Evolutionary conservation across 1,139 yeast species (phyloP).

Genomic region (Suhomyces choctaworum): DNA sequence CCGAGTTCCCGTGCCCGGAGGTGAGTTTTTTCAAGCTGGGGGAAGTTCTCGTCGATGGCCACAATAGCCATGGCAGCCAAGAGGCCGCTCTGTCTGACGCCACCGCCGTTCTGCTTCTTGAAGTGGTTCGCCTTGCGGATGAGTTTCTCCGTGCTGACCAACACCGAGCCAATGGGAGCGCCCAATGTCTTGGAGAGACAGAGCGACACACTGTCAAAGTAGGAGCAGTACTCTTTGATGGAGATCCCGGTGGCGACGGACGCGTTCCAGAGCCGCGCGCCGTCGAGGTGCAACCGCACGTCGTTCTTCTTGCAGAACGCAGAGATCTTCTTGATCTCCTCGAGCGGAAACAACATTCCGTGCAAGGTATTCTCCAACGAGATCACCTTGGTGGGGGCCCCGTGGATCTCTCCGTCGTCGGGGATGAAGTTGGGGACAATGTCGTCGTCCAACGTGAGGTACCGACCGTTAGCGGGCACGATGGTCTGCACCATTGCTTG

Average conservation of each 20-base stretch:
- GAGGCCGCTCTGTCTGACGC: slow-evolving; percentile 87
- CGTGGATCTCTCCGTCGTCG: slow-evolving; percentile 82
- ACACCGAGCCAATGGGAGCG: slow-evolving; percentile 90
- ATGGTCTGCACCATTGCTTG: slow-evolving; percentile 93
- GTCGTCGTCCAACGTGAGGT: slow-evolving; percentile 75
- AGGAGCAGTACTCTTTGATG: slow-evolving; percentile 67
- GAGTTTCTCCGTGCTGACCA: slow-evolving; percentile 66
- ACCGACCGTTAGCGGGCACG: slow-evolving; percentile 68
- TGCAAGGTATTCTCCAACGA: slow-evolving; percentile 87
- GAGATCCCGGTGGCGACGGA: slow-evolving; percentile 71
- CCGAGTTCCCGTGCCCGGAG: slow-evolving; percentile 69
- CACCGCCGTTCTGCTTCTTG: slow-evolving; percentile 94
- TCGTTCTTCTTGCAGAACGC: slow-evolving; percentile 66
- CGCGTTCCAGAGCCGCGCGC: slow-evolving; percentile 96
- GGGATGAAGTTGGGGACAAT: slow-evolving; percentile 63
- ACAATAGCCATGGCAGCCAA: slow-evolving; percentile 77
- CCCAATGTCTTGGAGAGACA: slow-evolving; percentile 91
- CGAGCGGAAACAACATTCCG: slow-evolving; percentile 79
- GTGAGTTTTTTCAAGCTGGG: slow-evolving; percentile 62
- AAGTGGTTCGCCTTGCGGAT: slow-evolving; percentile 80
- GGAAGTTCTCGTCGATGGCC: slow-evolving; percentile 76
- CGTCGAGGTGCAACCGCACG: slow-evolving; percentile 80
- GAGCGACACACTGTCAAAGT: slow-evolving; percentile 85
- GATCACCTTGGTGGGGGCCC: slow-evolving; percentile 83
- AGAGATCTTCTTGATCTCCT: slow-evolving; percentile 73